Base-by-base conservation (phyloP, 768 basidiomycete species). In the Punctularia strigosozonata region DNA sequence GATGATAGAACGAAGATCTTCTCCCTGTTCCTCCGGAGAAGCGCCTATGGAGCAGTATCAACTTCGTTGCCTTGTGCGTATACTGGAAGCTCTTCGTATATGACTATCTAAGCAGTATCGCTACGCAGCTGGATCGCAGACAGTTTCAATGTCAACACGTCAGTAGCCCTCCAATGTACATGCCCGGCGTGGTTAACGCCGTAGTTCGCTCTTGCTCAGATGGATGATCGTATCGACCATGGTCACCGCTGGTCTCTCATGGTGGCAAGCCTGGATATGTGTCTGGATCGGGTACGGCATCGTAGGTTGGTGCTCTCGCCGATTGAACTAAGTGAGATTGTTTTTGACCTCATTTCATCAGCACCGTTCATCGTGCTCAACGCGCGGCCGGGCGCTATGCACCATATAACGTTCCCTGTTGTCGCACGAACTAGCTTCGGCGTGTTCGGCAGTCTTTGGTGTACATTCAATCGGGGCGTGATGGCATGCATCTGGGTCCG, bases 231-330 rank as follows among this genome's bases (percentile, higher is more conserved):
- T 69, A 0, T 80, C 78, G 21, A 77, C 78, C 10, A 81, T 84
- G 80, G 68, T 78, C 23, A 72, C 79, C 44, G 57, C 75, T 21
- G 78, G 79, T 3, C 66, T 86, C 22, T 77, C 77, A 0, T 86
- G 81, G 82, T 87, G 81, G 82, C 80, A 86, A 54, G 77, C 85
- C 13, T 83, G 85, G 80, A 66, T 88, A 38, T 85, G 78, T 43
- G 79, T 80, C 10, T 82, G 77, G 79, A 46, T 80, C 25, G 60
- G 58, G 14, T 59, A 62, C 33, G 47, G 48, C 14, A 37, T 56
- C 3, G 51, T 52, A n/a, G n/a, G n/a, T n/a, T 30, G 28, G 10
- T 10, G 10, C 28, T 30, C 10, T 28, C 20, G 8, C 4, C 31
- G 10, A 8, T 19, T 23, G 19, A 6, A 32, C 36, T 25, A 23